A percentile compares a stretch with the other conserved stretches of the same genome.
Conservation (phyloP, 192 early-diverging fungal genomes). For the Glomus cerebriforme region DNA sequence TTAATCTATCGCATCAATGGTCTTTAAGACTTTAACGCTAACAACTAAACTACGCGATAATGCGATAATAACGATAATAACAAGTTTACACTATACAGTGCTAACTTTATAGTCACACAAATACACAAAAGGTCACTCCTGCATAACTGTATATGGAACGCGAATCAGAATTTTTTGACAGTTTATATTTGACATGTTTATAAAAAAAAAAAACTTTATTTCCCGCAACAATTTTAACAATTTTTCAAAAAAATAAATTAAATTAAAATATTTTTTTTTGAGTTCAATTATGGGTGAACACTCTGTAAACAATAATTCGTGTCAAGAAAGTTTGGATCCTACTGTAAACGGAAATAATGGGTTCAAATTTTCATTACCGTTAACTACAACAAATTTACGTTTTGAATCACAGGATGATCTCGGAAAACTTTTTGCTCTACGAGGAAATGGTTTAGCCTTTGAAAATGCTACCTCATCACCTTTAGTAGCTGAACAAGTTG, state of each 20-base stretch:
- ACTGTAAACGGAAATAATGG: not conserved
- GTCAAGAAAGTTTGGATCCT: not conserved
- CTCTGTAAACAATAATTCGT: not conserved
- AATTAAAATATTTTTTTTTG: not conserved
- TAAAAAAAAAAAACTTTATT: too few species aligned
- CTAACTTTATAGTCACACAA: too few species aligned
- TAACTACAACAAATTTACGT: conserved; percentile 21
- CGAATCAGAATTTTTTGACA: too few species aligned
- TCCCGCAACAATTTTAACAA: too few species aligned
- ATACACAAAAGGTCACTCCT: too few species aligned
- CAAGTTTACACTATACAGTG: too few species aligned
- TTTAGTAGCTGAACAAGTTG: not conserved
- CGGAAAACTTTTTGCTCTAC: conserved; percentile 14
- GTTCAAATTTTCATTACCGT: not conserved
- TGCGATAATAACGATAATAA: too few species aligned
- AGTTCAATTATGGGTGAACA: not conserved
- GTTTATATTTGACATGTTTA: too few species aligned
- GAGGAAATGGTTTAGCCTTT: not conserved
- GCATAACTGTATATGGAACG: too few species aligned
- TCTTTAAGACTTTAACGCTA: too few species aligned
- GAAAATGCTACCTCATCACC: conserved; percentile 5
- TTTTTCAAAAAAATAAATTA: not conserved
- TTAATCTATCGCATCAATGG: too few species aligned
- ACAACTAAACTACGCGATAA: too few species aligned
- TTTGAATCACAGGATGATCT: conserved; percentile 21